phyloP scores from a whole-genome alignment of 176 grass and related monocot species.

The Musa troglodytarum region DNA sequence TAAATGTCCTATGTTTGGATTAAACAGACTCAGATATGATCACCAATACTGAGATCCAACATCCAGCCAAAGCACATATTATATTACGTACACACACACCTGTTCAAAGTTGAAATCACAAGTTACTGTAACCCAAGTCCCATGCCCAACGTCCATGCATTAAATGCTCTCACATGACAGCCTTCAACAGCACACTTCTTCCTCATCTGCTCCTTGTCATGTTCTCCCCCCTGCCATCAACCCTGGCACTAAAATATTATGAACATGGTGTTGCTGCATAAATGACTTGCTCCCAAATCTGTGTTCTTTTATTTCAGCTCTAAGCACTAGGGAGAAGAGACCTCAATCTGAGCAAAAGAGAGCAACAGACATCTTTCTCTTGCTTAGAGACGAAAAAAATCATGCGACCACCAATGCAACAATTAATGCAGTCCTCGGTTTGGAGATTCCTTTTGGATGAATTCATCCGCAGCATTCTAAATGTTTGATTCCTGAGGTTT shows the following conservation, averaged over 20 bases:
- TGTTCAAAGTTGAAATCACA: constrained; percentile 37
- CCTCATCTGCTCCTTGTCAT: neutral
- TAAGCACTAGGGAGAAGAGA: constrained; percentile 26
- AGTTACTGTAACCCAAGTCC: constrained; percentile 39
- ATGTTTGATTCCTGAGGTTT: too few species aligned
- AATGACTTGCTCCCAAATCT: too few species aligned
- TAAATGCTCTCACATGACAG: constrained; percentile 53
- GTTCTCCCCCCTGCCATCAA: neutral
- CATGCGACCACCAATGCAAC: constrained; percentile 42
- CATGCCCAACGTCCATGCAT: constrained; percentile 28
- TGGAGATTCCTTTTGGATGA: too few species aligned
- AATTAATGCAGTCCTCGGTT: constrained; percentile 26
- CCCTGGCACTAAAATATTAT: neutral
- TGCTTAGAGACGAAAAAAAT: constrained; percentile 23
- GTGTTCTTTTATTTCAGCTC: constrained; percentile 26
- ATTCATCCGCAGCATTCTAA: too few species aligned
- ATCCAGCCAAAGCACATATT: constrained; percentile 19
- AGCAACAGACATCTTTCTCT: constrained; percentile 48
- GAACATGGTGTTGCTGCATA: neutral
- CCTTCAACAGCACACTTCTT: constrained; percentile 19
- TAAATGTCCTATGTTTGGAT: neutral
- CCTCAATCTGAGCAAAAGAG: neutral
- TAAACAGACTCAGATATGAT: constrained; percentile 60
- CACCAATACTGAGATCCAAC: constrained; percentile 76
- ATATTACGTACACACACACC: constrained; percentile 5